A percentile compares a stretch with the other conserved stretches of the same genome.
phyloP scores from a whole-genome alignment of 2,329 filamentous ascomycete species.

The Trematosphaeria pertusa region DNA sequence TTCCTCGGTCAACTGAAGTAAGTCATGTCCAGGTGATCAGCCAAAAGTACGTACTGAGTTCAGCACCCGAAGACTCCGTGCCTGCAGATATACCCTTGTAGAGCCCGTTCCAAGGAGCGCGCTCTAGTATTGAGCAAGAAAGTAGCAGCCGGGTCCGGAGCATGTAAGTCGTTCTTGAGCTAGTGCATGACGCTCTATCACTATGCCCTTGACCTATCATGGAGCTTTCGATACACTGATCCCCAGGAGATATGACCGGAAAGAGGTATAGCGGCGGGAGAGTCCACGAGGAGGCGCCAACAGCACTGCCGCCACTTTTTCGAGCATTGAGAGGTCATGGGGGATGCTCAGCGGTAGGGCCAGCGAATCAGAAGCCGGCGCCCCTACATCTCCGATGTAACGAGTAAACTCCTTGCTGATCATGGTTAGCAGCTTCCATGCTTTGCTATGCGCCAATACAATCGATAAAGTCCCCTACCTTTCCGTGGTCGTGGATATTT shows the following conservation, averaged over 20 bases:
- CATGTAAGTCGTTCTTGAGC: background rate
- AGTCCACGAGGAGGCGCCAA: slow-evolving; percentile 2
- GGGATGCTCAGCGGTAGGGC: slow-evolving; percentile 1
- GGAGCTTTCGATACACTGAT: slow-evolving; percentile 6
- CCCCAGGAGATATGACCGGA: slow-evolving; percentile 11
- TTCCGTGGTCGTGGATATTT: background rate
- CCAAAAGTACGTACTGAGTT: slow-evolving; percentile 6
- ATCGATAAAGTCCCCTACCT: background rate
- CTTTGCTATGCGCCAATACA: slow-evolving; percentile 2
- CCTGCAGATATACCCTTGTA: slow-evolving; percentile 25
- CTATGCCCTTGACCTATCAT: slow-evolving; percentile 21
- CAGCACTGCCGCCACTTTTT: slow-evolving; percentile 6
- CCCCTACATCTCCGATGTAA: slow-evolving; percentile 6
- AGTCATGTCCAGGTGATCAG: slow-evolving; percentile 23
- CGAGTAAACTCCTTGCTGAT: slow-evolving; percentile 1
- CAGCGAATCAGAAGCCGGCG: slow-evolving; percentile 15
- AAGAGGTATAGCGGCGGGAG: slow-evolving; percentile 6
- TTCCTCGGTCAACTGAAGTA: slow-evolving; percentile 22
- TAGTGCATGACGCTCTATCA: background rate
- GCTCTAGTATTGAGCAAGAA: slow-evolving; percentile 10
- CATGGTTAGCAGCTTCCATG: slow-evolving; percentile 3
- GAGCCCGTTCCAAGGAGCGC: slow-evolving; percentile 4
- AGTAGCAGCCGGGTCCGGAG: slow-evolving; percentile 4
- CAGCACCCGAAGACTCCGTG: slow-evolving; percentile 19
- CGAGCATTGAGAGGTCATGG: slow-evolving; percentile 15